Evolutionary conservation across 2,329 filamentous ascomycete genomes (phyloP).

Genomic region (Aureobasidium vineae): DNA sequence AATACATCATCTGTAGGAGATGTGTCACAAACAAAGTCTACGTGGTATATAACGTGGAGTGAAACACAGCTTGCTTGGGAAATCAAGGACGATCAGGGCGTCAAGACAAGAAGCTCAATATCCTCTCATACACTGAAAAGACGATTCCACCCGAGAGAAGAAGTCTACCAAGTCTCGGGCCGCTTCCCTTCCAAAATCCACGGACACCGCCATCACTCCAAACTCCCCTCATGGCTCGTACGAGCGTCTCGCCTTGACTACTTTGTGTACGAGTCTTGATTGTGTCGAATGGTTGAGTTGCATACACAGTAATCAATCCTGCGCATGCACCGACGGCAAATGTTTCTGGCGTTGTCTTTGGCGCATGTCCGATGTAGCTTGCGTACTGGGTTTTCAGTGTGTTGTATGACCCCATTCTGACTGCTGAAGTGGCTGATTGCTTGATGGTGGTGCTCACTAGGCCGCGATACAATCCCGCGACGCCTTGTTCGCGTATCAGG

Average conservation of each 20-base stretch:
- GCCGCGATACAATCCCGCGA: conserved; percentile 48
- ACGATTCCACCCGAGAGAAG: conserved; percentile 94
- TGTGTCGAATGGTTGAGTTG: conserved; percentile 47
- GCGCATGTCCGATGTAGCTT: conserved; percentile 31
- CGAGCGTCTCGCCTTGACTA: conserved; percentile 34
- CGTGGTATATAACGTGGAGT: not conserved
- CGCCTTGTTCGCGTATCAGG: conserved; percentile 43
- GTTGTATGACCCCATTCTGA: conserved; percentile 53
- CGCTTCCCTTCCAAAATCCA: conserved; percentile 90
- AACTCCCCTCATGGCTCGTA: conserved; percentile 34
- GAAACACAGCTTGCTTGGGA: no score
- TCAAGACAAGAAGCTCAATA: conserved; percentile 20
- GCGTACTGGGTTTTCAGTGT: conserved; percentile 43
- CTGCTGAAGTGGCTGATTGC: conserved; percentile 50
- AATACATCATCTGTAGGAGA: not conserved
- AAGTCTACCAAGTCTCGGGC: conserved; percentile 79
- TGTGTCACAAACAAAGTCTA: not conserved
- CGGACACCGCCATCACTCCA: conserved; percentile 74
- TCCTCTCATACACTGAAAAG: conserved; percentile 73
- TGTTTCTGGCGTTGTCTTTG: conserved; percentile 32
- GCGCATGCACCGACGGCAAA: conserved; percentile 37
- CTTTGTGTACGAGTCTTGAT: conserved; percentile 45
- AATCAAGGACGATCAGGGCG: not conserved
- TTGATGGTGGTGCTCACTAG: conserved; percentile 50
- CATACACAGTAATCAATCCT: conserved; percentile 42